Percentiles rank a stretch among this genome's conserved stretches.
Conservation (phyloP, 257 asterid genomes). For the Dorcoceras hygrometricum region DNA sequence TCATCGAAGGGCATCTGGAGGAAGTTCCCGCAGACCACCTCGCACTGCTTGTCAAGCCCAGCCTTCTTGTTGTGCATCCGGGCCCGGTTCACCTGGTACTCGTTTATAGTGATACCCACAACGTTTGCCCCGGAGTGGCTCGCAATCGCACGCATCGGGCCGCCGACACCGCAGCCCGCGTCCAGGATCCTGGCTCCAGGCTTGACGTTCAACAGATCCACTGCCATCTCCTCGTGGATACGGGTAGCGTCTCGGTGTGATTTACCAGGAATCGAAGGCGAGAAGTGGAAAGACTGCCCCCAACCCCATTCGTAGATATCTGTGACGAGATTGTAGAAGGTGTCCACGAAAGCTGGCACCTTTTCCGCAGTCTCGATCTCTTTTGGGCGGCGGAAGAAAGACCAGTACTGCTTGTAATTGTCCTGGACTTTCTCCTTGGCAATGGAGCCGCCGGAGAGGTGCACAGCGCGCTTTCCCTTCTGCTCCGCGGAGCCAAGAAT, state of each 20-base stretch:
- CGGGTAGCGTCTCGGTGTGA: constrained; percentile 75
- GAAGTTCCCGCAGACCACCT: constrained; percentile 76
- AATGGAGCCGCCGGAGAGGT: constrained; percentile 78
- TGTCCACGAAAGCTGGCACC: constrained; percentile 76
- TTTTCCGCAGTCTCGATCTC: constrained; percentile 59
- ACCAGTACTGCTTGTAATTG: constrained; percentile 68
- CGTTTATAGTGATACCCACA: constrained; percentile 75
- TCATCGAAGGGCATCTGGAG: constrained; percentile 71
- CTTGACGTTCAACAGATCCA: constrained; percentile 48
- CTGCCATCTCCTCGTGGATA: constrained; percentile 77
- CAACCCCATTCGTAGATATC: constrained; percentile 91
- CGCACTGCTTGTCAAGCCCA: constrained; percentile 54
- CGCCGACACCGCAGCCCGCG: constrained; percentile 84
- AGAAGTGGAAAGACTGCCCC: constrained; percentile 84
- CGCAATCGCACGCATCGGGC: constrained; percentile 88
- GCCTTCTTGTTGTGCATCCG: constrained; percentile 67
- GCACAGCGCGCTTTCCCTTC: constrained; percentile 63
- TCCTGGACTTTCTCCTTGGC: constrained; percentile 56
- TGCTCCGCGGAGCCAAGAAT: constrained; percentile 70
- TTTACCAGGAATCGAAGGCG: constrained; percentile 62
- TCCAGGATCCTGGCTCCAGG: constrained; percentile 61
- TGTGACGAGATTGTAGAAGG: constrained; percentile 79
- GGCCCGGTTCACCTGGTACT: constrained; percentile 72
- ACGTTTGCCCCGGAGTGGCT: constrained; percentile 72
- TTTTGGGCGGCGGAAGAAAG: constrained; percentile 69